Conservation (phyloP, 768 basidiomycete genomes). For the Chlorophyllum brunneum region DNA sequence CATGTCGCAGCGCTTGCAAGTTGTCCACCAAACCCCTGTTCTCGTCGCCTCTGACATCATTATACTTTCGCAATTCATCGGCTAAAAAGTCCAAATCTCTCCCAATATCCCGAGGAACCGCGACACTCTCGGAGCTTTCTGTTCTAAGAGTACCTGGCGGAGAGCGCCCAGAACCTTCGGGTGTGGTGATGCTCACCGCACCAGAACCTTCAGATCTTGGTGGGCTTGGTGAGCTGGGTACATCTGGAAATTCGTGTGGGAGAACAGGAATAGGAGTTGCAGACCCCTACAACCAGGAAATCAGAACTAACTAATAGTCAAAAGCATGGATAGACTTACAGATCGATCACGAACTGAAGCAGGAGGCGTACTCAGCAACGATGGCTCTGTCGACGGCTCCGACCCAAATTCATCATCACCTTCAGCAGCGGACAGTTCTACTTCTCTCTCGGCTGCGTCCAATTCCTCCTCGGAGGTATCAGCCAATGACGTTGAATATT, state of each 20-base stretch:
- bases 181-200: conserved; percentile 35
- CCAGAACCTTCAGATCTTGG: conserved; percentile 38
- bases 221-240: conserved; percentile 22
- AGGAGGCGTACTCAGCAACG: conserved; percentile 46
- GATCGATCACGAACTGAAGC: conserved; percentile 18
- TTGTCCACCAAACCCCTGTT: conserved; percentile 61
- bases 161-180: conserved; percentile 21
- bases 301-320: conserved; percentile 2
- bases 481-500: conserved; percentile 30
- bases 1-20: conserved; percentile 65
- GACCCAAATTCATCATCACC: conserved; percentile 15
- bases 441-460: conserved; percentile 12
- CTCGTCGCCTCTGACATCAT: conserved; percentile 60
- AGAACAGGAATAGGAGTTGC: conserved; percentile 20
- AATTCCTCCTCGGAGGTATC: conserved; percentile 20
- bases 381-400: conserved; percentile 54
- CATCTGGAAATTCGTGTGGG: conserved; percentile 6
- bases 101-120: conserved; percentile 41
- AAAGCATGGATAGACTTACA: conserved; percentile 28
- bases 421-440: conserved; percentile 11
- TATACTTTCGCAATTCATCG: conserved; percentile 54
- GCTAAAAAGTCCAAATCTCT: conserved; percentile 42
- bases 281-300: conserved; percentile 11
- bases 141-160: conserved; percentile 25
- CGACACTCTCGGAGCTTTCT: conserved; percentile 38